phyloP scores from a whole-genome alignment of 2,329 filamentous ascomycete genomes.

The Verticillium dahliae region DNA sequence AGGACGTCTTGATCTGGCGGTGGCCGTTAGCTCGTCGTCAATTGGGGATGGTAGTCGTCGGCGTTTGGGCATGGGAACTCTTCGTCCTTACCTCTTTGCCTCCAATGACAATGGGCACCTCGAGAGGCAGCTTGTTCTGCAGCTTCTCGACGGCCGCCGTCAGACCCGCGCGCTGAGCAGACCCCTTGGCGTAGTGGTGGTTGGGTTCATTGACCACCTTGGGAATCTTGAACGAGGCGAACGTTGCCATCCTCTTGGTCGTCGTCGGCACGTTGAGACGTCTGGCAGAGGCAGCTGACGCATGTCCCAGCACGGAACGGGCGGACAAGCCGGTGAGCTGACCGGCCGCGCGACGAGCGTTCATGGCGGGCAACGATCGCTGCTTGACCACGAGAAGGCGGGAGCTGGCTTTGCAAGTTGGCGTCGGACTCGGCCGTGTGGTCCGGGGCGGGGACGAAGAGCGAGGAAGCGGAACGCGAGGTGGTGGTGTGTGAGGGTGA shows the following conservation, averaged over 20 bases:
- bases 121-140: conserved; percentile 62
- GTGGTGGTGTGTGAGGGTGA: conserved; percentile 1
- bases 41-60: neutral
- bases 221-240: conserved; percentile 84
- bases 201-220: conserved; percentile 92
- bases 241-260: conserved; percentile 39
- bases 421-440: no score
- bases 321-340: neutral
- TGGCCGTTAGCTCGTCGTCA: neutral
- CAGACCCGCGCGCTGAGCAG: conserved; percentile 69
- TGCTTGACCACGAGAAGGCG: neutral
- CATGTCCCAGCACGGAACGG: neutral
- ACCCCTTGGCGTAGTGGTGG: conserved; percentile 86
- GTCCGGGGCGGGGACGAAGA: neutral
- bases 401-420: no score
- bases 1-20: conserved; percentile 57
- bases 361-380: conserved; percentile 1
- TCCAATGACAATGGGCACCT: conserved; percentile 77
- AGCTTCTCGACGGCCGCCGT: conserved; percentile 65
- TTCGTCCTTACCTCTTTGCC: conserved; percentile 62
- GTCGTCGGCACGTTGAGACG: conserved; percentile 19
- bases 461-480: conserved; percentile 7
- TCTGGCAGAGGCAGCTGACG: neutral
- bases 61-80: neutral
- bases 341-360: conserved; percentile 8